A percentile compares a stretch with the other conserved stretches of the same genome.
Conservation (phyloP, 495 filamentous ascomycete genomes). For the Podospora conica region DNA sequence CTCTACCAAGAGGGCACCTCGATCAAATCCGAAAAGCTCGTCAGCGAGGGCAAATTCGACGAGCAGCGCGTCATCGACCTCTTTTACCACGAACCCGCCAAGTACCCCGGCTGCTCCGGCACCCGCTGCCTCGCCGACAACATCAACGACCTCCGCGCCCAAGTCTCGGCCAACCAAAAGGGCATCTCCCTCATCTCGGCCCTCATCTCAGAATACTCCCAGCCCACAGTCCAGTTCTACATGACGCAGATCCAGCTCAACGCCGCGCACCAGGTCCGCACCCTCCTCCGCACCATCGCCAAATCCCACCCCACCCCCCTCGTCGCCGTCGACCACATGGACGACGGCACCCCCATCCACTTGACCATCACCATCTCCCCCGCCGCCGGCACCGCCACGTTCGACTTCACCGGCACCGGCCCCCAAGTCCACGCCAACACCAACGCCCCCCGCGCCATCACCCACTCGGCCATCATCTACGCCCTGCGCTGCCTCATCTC, state of each 20-base stretch:
- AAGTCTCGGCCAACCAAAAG: slow-evolving; percentile 93
- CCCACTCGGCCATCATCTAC: slow-evolving; percentile 95
- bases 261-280: slow-evolving; percentile 78
- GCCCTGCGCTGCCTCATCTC: slow-evolving; percentile 87
- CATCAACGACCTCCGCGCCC: slow-evolving; percentile 91
- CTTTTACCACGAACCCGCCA: slow-evolving; percentile 74
- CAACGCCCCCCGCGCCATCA: slow-evolving; percentile 92
- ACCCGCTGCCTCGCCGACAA: slow-evolving; percentile 90
- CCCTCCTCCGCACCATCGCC: slow-evolving; percentile 73
- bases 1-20: slow-evolving; percentile 92
- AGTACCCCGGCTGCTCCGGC: slow-evolving; percentile 81
- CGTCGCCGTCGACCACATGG: slow-evolving; percentile 78
- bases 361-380: slow-evolving; percentile 80
- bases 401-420: slow-evolving; percentile 88
- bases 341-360: slow-evolving; percentile 83
- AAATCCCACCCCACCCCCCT: slow-evolving; percentile 73
- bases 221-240: slow-evolving; percentile 89
- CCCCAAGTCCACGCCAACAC: slow-evolving; percentile 92
- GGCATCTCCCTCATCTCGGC: slow-evolving; percentile 84
- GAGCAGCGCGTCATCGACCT: slow-evolving; percentile 81
- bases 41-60: slow-evolving; percentile 83
- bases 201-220: slow-evolving; percentile 84
- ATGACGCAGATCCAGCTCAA: slow-evolving; percentile 93
- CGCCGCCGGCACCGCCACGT: slow-evolving; percentile 76
- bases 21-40: slow-evolving; percentile 90